Evolutionary conservation across 1,284 basidiomycete genomes (phyloP).

Genomic region (Heliocybe sulcata): DNA sequence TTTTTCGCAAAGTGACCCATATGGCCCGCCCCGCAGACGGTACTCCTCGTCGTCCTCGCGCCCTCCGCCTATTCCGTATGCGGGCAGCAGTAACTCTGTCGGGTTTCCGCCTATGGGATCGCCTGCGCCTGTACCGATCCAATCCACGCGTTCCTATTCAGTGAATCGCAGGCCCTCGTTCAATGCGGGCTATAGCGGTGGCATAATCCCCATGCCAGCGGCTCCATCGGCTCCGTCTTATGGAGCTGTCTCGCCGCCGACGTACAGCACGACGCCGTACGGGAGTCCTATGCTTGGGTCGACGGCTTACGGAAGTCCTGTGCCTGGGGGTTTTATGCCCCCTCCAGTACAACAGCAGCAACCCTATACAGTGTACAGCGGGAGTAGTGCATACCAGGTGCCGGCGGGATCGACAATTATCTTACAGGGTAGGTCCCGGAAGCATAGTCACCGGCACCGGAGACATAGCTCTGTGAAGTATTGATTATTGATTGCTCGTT

Average conservation of each 20-base stretch:
- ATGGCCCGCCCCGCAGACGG: not conserved
- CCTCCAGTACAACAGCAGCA: not conserved
- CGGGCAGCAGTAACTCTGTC: not conserved
- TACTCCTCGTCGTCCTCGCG: not conserved
- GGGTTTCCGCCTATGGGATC: not conserved
- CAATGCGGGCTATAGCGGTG: not conserved
- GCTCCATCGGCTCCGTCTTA: not conserved
- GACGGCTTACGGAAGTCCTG: not conserved
- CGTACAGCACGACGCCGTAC: not conserved
- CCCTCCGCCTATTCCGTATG: not conserved
- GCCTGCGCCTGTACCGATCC: not conserved
- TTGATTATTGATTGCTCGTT: not conserved
- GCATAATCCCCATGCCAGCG: not conserved
- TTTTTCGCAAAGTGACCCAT: not conserved
- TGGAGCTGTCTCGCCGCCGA: not conserved
- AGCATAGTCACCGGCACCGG: not conserved
- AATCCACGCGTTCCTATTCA: not conserved
- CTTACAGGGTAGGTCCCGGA: not conserved
- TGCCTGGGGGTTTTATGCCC: not conserved
- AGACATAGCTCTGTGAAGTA: not conserved
- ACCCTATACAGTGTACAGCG: not conserved
- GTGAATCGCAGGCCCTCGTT: not conserved
- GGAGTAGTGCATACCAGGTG: not conserved
- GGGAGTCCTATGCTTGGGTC: not conserved
- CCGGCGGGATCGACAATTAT: constrained; percentile 1